Evolutionary conservation across 352 stramenopile genomes (phyloP).

Genomic region (Phytophthora podocarpi): DNA sequence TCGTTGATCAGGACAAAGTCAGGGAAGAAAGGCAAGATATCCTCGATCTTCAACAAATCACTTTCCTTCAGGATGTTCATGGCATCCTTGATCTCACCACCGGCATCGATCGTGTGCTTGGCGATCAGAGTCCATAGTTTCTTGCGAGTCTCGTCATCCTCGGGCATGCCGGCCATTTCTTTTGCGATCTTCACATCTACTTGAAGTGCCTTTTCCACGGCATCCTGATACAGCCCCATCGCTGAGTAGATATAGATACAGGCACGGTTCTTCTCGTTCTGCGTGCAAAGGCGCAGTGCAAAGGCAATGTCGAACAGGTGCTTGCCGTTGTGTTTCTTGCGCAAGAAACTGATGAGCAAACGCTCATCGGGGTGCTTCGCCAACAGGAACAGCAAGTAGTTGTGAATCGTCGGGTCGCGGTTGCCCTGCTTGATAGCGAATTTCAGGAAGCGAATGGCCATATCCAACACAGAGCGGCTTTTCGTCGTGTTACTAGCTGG

Average conservation of each 20-base stretch:
- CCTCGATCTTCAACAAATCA: slow-evolving; percentile 91
- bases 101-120: slow-evolving; percentile 91
- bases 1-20: slow-evolving; percentile 96
- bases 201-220: slow-evolving; percentile 90
- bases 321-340: slow-evolving; percentile 86
- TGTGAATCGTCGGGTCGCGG: slow-evolving; percentile 92
- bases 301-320: slow-evolving; percentile 93
- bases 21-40: slow-evolving; percentile 94
- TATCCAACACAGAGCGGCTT: slow-evolving; percentile 79
- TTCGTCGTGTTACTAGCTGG: slow-evolving; percentile 41
- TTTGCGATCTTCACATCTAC: slow-evolving; percentile 94
- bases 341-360: slow-evolving; percentile 91
- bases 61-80: slow-evolving; percentile 90
- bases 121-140: slow-evolving; percentile 95
- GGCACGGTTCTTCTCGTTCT: slow-evolving; percentile 92
- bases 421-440: slow-evolving; percentile 93
- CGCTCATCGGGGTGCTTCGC: slow-evolving; percentile 90
- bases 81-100: slow-evolving; percentile 82
- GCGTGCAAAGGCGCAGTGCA: slow-evolving; percentile 90
- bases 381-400: slow-evolving; percentile 92
- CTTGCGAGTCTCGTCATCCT: slow-evolving; percentile 90
- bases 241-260: slow-evolving; percentile 96
- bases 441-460: slow-evolving; percentile 93
- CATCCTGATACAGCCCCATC: slow-evolving; percentile 93
- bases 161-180: slow-evolving; percentile 90